phyloP scores from a whole-genome alignment of 331 rosid species.

The Ulmus americana region DNA sequence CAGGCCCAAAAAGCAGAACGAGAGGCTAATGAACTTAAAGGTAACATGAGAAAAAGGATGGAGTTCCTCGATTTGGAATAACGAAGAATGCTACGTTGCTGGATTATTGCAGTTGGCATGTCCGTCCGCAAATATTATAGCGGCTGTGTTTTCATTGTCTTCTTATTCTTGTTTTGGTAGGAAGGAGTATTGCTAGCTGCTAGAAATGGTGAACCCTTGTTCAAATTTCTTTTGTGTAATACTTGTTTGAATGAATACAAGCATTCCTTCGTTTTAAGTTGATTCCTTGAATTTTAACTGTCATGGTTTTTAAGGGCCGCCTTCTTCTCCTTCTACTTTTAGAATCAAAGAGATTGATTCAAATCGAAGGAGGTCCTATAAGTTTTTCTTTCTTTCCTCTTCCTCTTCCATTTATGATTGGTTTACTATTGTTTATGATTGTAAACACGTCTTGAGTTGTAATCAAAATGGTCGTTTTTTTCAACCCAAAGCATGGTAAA shows the following conservation, averaged over 20 bases:
- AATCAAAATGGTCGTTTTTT: neutral
- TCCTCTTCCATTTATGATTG: too few relatives aligned
- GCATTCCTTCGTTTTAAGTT: conserved; percentile 14
- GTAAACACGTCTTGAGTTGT: neutral
- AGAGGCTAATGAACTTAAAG: conserved; percentile 91
- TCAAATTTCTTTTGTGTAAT: conserved; percentile 35
- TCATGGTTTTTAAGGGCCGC: neutral
- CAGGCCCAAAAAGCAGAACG: conserved; percentile 96
- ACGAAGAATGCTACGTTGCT: conserved; percentile 1
- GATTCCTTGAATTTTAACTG: neutral
- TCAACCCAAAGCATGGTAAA: neutral
- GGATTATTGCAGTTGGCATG: conserved; percentile 10
- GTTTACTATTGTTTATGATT: too few relatives aligned
- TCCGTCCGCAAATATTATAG: conserved; percentile 64
- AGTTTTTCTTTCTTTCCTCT: too few relatives aligned
- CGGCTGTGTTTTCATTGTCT: conserved; percentile 30
- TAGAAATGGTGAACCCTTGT: conserved; percentile 24
- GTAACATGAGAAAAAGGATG: conserved; percentile 93
- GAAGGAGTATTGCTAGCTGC: conserved; percentile 20
- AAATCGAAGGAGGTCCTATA: too few relatives aligned
- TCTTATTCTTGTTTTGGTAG: conserved; percentile 14
- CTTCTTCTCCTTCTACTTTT: too few relatives aligned
- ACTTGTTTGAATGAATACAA: conserved; percentile 27
- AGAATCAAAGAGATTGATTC: too few relatives aligned
- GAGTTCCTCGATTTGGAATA: conserved; percentile 92